These are phyloP conservation scores for Aspergillus sclerotialis DNA, from an alignment of 2,329 filamentous ascomycete species.

Conservation along the genomic window DNA sequence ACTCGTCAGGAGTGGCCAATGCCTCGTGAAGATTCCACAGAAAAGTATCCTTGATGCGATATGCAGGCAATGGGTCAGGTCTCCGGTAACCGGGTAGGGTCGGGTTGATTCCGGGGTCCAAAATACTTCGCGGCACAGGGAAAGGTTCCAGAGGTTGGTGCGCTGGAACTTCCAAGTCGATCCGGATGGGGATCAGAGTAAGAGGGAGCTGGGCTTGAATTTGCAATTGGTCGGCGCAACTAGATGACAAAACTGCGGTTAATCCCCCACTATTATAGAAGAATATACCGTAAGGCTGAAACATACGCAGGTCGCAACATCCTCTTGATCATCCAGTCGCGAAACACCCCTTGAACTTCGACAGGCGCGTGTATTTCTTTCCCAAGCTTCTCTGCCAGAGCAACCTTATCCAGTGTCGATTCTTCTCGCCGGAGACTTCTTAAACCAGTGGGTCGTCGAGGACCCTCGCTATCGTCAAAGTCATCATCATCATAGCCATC, in stretches of 20 bases:
- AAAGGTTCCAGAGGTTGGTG: constrained; percentile 47
- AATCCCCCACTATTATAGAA: constrained; percentile 14
- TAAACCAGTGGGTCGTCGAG: constrained; percentile 66
- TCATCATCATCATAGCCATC: constrained; percentile 80
- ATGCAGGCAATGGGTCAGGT: constrained; percentile 73
- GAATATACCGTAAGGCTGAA: too few relatives aligned
- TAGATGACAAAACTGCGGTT: constrained; percentile 11
- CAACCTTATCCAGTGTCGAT: constrained; percentile 53
- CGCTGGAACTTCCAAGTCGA: constrained; percentile 84
- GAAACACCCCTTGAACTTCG: constrained; percentile 81
- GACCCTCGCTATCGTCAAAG: constrained; percentile 59
- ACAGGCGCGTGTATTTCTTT: constrained; percentile 76
- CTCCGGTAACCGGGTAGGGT: constrained; percentile 70
- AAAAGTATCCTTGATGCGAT: constrained; percentile 89
- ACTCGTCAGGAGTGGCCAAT: constrained; percentile 88
- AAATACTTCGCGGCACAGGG: constrained; percentile 35
- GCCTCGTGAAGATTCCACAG: constrained; percentile 97
- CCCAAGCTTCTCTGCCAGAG: constrained; percentile 68
- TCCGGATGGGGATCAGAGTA: constrained; percentile 89
- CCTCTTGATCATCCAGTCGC: constrained; percentile 88
- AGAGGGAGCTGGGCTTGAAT: constrained; percentile 71
- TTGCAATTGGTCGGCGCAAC: constrained; percentile 53
- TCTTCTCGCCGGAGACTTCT: constrained; percentile 78
- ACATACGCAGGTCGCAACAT: constrained; percentile 39
- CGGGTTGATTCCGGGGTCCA: constrained; percentile 49